Evolutionary conservation across 2,329 filamentous ascomycete species (phyloP).

Genomic region (Venturia effusa): DNA sequence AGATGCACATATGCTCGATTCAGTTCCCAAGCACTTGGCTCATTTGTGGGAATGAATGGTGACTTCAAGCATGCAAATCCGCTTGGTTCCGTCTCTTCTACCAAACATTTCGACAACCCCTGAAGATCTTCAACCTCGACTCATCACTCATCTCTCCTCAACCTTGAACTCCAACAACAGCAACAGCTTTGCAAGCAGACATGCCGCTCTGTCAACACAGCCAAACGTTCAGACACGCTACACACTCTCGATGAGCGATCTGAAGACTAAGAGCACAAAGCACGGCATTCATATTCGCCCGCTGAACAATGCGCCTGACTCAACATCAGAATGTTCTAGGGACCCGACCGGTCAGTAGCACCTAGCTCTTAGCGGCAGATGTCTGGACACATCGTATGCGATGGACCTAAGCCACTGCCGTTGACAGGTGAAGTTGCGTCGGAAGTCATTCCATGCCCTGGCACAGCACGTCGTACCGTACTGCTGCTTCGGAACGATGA

Average conservation of each 20-base stretch:
- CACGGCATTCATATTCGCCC: neutral
- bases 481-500: neutral
- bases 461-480: neutral
- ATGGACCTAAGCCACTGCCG: neutral
- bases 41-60: neutral
- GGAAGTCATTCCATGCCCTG: neutral
- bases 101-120: neutral
- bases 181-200: neutral
- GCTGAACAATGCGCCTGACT: neutral
- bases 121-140: neutral
- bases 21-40: neutral
- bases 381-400: neutral
- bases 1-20: neutral
- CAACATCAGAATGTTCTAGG: neutral
- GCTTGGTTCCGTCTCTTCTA: neutral
- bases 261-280: neutral
- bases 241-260: neutral
- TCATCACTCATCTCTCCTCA: neutral
- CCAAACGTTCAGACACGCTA: neutral
- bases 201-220: neutral
- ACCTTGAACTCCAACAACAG: no score
- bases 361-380: neutral
- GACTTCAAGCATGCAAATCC: neutral
- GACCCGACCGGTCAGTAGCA: neutral
- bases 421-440: neutral